Evolutionary conservation across 1,284 basidiomycete species (phyloP), one percentile per base, ranked within the genome.

Genomic region (Heliocybe sulcata): DNA sequence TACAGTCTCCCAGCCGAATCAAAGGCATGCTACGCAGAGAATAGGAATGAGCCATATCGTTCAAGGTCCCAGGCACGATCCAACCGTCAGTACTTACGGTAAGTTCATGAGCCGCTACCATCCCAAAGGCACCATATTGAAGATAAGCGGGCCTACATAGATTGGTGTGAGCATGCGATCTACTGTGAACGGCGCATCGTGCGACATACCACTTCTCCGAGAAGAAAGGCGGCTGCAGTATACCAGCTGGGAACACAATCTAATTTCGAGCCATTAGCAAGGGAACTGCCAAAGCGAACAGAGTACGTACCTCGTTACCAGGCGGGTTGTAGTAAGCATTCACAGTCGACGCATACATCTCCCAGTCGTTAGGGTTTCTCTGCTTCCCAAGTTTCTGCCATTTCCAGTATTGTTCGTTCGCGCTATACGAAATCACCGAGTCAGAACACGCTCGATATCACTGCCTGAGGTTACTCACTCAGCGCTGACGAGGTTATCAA

Each of bases 211-310:
- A 97, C 56, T 84, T 75, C 55, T 82, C 75, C 12, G 82, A 82
- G 77, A 97, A 98, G 82, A 96, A 98, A 0, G 94, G 94, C 1
- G 91, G 86, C 63, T 90, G 92, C 45, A 98, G 73, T 65, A 98
- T 95, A 38, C 96, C 96, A 14, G 96, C 96, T 2, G 96, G 95
- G 77, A 99, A 98, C 16, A 95, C 92, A 56, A 98, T 96, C 86
- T 96, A 72, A 54, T 31, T 4, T 12, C 29, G 60, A 60, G 35
- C 60, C 63, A 20, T 45, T 54, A 38, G 35, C 25, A 51, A 49
- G 49, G 31, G 12, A 52, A n/a, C 8, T n/a, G 19, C 48, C 16
- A 35, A 14, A 45, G 35, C 38, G 19, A 26, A 35, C 33, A 50
- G 47, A n/a, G 53, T 27, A 42, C 64, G 33, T 56, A 88, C 87